Base-by-base conservation (phyloP, 768 basidiomycete species). In the Auricularia sp. region DNA sequence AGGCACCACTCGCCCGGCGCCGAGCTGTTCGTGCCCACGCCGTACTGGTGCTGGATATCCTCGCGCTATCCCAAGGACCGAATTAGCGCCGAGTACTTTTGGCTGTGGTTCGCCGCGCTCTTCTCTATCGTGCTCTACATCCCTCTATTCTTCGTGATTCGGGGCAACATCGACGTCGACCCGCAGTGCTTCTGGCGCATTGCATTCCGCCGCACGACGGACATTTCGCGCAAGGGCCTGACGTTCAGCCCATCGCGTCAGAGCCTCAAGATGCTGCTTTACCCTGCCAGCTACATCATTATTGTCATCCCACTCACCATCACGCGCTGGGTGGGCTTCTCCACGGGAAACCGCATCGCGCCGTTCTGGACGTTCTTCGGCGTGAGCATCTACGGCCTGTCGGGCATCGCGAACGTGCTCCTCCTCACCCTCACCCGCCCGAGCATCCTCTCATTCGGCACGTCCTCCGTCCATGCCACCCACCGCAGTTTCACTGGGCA, bases 221-320 rank as follows among this genome's bases (percentile, higher is more conserved):
- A 16, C 12, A 14, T 29, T 11, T 18, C 21, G 51, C 39, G 54
- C 29, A 16, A 39, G 63, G 63, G 47, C 3, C 29, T 11, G 21
- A 56, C n/a, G 65, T 47, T 42, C 42, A 51, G 36, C 35, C 64
- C 56, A 21, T 58, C 39, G 66, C 61, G n/a, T 43, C 62, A 64
- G 61, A 62, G 47, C 35, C 36, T 64, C 42, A 64, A 61, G 44
- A 66, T 66, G 66, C 43, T 66, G 34, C 63, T 64, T 64, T 66
- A 47, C 39, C 34, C 54, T 29, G 29, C 12, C 56, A 29, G 56
- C 39, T 42, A 42, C 39, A 42, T 35, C 53, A 21, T 77, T 76
- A 14, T 76, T 36, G 68, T 79, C 61, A 71, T 81, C 3, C 79
- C 80, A 0, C 66, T 79, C 18, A 76, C 76, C 64, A 66, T 79